These are phyloP conservation scores for Penicillium bovifimosum DNA, from an alignment of 495 filamentous ascomycete genomes.

Conservation along the genomic window DNA sequence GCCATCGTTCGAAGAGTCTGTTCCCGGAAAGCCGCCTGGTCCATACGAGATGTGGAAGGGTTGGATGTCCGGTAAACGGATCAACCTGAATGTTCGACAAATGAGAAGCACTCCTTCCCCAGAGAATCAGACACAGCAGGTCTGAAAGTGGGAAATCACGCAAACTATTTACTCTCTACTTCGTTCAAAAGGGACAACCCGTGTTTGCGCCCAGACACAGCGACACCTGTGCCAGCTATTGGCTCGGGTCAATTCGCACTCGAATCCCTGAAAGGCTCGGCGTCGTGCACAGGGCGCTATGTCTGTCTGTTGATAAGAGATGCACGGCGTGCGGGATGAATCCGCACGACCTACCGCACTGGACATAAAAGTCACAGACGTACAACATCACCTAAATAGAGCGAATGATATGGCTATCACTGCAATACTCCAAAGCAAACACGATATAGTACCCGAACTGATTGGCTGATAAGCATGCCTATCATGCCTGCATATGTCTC, in stretches of 20 bases:
- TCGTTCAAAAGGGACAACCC: neutral
- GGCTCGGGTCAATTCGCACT: neutral
- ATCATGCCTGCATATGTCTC: slow-evolving; percentile 7
- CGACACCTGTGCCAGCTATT: neutral
- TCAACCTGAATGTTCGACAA: slow-evolving; percentile 90
- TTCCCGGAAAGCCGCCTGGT: slow-evolving; percentile 14
- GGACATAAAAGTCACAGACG: neutral
- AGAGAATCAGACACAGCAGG: neutral
- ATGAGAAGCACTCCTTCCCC: slow-evolving; percentile 51
- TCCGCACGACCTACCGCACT: neutral
- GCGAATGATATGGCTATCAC: neutral
- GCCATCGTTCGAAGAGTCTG: slow-evolving; percentile 50
- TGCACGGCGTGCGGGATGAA: too few relatives aligned
- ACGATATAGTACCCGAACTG: neutral
- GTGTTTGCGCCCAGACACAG: neutral
- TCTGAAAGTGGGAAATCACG: too few relatives aligned
- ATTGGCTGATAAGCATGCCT: slow-evolving; percentile 1
- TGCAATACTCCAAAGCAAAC: neutral
- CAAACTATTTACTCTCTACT: too few relatives aligned
- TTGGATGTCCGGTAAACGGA: slow-evolving; percentile 80
- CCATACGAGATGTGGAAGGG: slow-evolving; percentile 62
- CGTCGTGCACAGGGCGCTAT: neutral
- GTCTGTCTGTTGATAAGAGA: neutral
- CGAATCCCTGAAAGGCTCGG: neutral
- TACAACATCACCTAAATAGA: neutral